Conservation (phyloP, 2,329 filamentous ascomycete genomes). For the Cordyceps farinosa region DNA sequence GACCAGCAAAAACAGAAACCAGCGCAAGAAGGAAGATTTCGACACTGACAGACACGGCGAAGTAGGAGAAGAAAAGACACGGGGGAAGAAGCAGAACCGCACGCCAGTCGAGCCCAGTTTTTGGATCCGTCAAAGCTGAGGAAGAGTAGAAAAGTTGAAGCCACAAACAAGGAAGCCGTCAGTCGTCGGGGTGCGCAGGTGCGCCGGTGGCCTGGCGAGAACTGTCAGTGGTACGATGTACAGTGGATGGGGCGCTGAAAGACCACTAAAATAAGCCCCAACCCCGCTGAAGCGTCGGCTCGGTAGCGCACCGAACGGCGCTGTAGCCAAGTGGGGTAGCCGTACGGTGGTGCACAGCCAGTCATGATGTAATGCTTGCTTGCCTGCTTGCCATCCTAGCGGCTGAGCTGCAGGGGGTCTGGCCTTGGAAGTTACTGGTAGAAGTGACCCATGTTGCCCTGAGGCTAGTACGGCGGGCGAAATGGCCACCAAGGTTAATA, state of each 20-base stretch:
- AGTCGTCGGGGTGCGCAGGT: not conserved
- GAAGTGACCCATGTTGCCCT: too few species aligned
- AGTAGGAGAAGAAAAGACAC: not conserved
- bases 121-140: not conserved
- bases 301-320: not conserved
- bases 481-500: too few species aligned
- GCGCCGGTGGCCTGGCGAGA: not conserved
- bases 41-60: not conserved
- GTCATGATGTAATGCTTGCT: conserved; percentile 6
- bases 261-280: not conserved
- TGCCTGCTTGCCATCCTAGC: not conserved
- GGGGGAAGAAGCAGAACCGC: not conserved
- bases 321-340: not conserved
- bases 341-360: not conserved
- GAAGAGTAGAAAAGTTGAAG: not conserved
- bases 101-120: not conserved
- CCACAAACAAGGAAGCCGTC: not conserved
- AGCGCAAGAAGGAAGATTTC: not conserved
- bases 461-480: too few species aligned
- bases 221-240: not conserved
- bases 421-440: conserved; percentile 3
- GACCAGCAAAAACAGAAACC: not conserved
- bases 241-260: not conserved
- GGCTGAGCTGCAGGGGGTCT: not conserved
- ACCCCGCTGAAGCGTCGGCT: not conserved